Conservation (phyloP, 2,329 filamentous ascomycete genomes). For the Celoporthe dispersa region DNA sequence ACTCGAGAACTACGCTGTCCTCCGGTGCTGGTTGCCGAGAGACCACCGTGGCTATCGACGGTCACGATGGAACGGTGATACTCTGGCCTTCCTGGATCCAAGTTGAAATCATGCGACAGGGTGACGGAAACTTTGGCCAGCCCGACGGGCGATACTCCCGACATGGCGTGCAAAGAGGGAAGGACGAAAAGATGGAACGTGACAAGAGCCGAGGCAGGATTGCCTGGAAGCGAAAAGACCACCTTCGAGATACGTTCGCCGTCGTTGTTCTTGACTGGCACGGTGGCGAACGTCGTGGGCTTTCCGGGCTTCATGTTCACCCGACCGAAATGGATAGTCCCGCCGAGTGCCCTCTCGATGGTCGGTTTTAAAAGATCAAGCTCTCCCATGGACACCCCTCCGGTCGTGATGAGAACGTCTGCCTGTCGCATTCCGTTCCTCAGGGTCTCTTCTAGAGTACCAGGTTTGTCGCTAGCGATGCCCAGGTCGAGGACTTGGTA, state of each 20-base stretch:
- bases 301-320: constrained; percentile 99
- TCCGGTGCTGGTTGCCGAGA: constrained; percentile 83
- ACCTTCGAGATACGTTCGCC: constrained; percentile 67
- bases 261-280: constrained; percentile 66
- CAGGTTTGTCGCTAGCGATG: constrained; percentile 76
- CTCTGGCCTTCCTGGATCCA: constrained; percentile 79
- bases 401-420: constrained; percentile 88
- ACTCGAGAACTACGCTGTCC: constrained; percentile 88
- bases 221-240: constrained; percentile 90
- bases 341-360: constrained; percentile 85
- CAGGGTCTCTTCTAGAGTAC: constrained; percentile 75
- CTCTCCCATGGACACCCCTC: constrained; percentile 97
- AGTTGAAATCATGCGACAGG: constrained; percentile 71
- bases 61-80: constrained; percentile 85
- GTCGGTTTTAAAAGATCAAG: constrained; percentile 96
- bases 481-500: constrained; percentile 84
- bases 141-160: constrained; percentile 70
- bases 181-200: constrained; percentile 95
- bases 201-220: constrained; percentile 90
- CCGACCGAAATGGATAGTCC: constrained; percentile 93
- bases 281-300: constrained; percentile 93
- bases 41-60: constrained; percentile 65
- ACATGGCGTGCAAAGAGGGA: constrained; percentile 78
- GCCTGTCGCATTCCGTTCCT: constrained; percentile 73
- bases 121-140: constrained; percentile 73